These are phyloP conservation scores for Ochromonas danica DNA, from an alignment of 108 stramenopile species.

Conservation along the genomic window DNA sequence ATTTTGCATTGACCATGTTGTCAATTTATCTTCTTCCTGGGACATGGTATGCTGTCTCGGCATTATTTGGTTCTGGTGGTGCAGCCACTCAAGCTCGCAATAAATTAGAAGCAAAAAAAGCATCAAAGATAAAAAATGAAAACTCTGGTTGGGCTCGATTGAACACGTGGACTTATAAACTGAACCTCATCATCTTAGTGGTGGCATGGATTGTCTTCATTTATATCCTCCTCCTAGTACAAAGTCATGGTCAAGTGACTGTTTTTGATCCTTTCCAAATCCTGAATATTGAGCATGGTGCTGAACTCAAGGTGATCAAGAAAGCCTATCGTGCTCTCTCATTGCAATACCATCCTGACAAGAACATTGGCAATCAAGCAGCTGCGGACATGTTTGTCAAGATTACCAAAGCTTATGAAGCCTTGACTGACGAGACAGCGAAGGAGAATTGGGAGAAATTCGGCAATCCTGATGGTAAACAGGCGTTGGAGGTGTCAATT, in stretches of 20 bases:
- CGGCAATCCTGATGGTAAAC: conserved; percentile 89
- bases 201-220: conserved; percentile 64
- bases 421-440: conserved; percentile 50
- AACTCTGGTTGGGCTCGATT: conserved; percentile 34
- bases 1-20: conserved; percentile 79
- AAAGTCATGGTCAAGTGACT: conserved; percentile 74
- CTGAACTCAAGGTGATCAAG: conserved; percentile 77
- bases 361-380: conserved; percentile 80
- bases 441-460: conserved; percentile 55
- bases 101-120: conserved; percentile 75
- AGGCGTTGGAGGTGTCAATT: conserved; percentile 89
- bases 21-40: conserved; percentile 81
- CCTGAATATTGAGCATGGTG: conserved; percentile 70
- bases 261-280: conserved; percentile 89
- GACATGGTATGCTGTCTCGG: conserved; percentile 52
- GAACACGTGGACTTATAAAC: not conserved
- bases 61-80: conserved; percentile 59
- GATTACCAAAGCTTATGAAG: conserved; percentile 59
- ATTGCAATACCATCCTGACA: conserved; percentile 88
- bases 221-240: conserved; percentile 65
- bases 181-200: conserved; percentile 59
- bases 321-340: conserved; percentile 88
- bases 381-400: conserved; percentile 75
- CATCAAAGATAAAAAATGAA: conserved; percentile 68
- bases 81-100: conserved; percentile 75